A percentile compares a stretch with the other conserved stretches of the same genome.
phyloP scores from a whole-genome alignment of 2,329 filamentous ascomycete species.

The Trichoderma oligosporum region DNA sequence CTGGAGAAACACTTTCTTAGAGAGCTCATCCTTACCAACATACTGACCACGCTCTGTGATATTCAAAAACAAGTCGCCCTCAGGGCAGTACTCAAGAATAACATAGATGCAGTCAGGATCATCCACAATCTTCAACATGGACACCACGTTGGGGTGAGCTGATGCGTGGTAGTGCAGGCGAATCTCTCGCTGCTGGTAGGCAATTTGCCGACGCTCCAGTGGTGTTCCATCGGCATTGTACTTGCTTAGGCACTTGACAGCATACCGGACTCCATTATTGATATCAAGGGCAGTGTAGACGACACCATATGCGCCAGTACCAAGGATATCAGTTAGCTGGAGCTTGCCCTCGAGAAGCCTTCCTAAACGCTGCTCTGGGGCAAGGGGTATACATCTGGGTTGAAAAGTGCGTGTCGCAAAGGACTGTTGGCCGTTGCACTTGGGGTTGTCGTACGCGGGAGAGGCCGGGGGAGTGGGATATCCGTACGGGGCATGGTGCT shows the following conservation, averaged over 20 bases:
- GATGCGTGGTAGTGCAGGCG: constrained; percentile 85
- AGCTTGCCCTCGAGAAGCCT: constrained; percentile 77
- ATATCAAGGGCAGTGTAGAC: constrained; percentile 88
- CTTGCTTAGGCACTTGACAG: constrained; percentile 96
- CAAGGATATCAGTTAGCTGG: constrained; percentile 79
- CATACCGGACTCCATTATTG: constrained; percentile 76
- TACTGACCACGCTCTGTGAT: constrained; percentile 95
- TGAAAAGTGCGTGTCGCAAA: constrained; percentile 40
- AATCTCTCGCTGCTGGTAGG: constrained; percentile 92
- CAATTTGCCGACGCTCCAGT: constrained; percentile 78
- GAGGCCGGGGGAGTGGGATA: constrained; percentile 57
- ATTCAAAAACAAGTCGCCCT: constrained; percentile 94
- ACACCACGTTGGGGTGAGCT: constrained; percentile 87
- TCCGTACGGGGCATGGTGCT: constrained; percentile 55
- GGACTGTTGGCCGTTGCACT: constrained; percentile 39
- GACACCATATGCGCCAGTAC: constrained; percentile 92
- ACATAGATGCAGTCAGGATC: constrained; percentile 91
- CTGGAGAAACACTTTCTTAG: constrained; percentile 85
- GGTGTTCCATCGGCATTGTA: constrained; percentile 65
- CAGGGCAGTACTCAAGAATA: constrained; percentile 93
- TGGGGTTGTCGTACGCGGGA: constrained; percentile 50
- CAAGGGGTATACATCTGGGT: constrained; percentile 51
- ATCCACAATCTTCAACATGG: constrained; percentile 89
- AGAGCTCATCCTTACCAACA: constrained; percentile 84
- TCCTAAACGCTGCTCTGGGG: constrained; percentile 83